Evolutionary conservation across 208 protist genomes (phyloP).

Genomic region (Acanthamoeba culbertsoni): DNA sequence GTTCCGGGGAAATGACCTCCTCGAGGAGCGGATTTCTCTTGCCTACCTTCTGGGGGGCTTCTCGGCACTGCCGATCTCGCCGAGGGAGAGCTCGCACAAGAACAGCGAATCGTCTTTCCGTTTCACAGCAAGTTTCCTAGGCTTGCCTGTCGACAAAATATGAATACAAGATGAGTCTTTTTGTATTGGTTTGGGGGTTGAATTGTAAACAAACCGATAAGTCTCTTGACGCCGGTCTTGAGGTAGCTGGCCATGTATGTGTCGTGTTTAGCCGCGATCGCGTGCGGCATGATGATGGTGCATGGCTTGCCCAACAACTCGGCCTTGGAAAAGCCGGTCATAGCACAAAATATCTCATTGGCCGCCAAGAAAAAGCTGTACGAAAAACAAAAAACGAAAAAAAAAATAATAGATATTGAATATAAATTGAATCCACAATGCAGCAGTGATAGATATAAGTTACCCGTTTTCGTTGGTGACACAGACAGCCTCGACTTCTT

Average conservation of each 20-base stretch:
- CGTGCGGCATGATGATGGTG: conserved; percentile 19
- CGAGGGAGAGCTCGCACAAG: conserved; percentile 1
- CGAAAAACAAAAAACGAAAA: not conserved
- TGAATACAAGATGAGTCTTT: too few species aligned
- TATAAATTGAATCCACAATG: not conserved
- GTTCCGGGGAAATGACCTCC: not conserved
- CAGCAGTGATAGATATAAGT: not conserved
- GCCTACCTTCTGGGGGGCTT: not conserved
- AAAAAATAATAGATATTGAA: not conserved
- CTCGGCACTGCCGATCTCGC: not conserved
- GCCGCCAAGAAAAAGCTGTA: not conserved
- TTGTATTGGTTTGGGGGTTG: too few species aligned
- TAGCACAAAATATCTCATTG: conserved; percentile 30
- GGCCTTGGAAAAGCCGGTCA: conserved; percentile 23
- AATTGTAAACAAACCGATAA: not conserved
- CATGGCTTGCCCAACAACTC: conserved; percentile 5
- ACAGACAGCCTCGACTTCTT: conserved; percentile 29
- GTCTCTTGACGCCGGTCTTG: conserved; percentile 25
- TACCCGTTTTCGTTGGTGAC: conserved; percentile 31
- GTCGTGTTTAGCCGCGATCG: conserved; percentile 14
- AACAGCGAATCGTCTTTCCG: conserved; percentile 5
- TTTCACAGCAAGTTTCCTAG: not conserved
- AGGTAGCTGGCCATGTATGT: conserved; percentile 28
- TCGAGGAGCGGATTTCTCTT: not conserved
- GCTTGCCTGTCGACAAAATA: not conserved